These are phyloP conservation scores for Musa beccarii DNA, from an alignment of 176 grass and related monocot species.

Conservation along the genomic window DNA sequence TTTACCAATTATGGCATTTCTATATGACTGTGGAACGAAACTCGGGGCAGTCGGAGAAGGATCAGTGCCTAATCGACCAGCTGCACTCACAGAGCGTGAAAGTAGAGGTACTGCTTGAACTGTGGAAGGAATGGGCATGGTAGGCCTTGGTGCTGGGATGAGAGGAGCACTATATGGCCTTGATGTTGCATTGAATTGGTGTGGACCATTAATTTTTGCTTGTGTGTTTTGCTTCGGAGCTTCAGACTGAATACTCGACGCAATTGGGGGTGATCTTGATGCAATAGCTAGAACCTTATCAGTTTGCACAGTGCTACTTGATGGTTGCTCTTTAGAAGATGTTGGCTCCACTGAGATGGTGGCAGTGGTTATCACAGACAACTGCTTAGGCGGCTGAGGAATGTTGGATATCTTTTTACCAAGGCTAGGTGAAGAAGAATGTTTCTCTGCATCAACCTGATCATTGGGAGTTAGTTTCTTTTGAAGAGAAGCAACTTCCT, in stretches of 20 bases:
- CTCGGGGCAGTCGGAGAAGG: conserved; percentile 49
- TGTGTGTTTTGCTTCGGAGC: conserved; percentile 16
- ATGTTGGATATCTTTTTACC: conserved; percentile 40
- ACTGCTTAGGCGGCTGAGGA: conserved; percentile 40
- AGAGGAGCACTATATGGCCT: conserved; percentile 80
- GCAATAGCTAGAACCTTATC: conserved; percentile 27
- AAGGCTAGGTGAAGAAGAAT: conserved; percentile 38
- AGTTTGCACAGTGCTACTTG: conserved; percentile 25
- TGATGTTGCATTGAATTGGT: conserved; percentile 25
- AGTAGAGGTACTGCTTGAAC: conserved; percentile 36
- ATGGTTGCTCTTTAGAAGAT: conserved; percentile 27
- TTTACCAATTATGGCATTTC: conserved; percentile 83
- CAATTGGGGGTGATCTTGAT: conserved; percentile 23
- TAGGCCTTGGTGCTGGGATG: conserved; percentile 45
- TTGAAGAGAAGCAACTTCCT: conserved; percentile 30
- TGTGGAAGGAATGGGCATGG: conserved; percentile 34
- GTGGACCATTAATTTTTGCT: conserved; percentile 22
- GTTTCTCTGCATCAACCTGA: conserved; percentile 39
- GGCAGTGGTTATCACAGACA: conserved; percentile 18
- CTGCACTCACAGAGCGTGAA: conserved; percentile 65
- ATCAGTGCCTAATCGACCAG: conserved; percentile 54
- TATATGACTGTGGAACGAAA: conserved; percentile 63
- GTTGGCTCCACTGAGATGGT: conserved; percentile 11
- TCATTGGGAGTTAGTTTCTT: conserved; percentile 50
- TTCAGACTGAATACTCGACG: conserved; percentile 27